Evolutionary conservation across 2,329 filamentous ascomycete species (phyloP).

Genomic region (Daldinia sp.): DNA sequence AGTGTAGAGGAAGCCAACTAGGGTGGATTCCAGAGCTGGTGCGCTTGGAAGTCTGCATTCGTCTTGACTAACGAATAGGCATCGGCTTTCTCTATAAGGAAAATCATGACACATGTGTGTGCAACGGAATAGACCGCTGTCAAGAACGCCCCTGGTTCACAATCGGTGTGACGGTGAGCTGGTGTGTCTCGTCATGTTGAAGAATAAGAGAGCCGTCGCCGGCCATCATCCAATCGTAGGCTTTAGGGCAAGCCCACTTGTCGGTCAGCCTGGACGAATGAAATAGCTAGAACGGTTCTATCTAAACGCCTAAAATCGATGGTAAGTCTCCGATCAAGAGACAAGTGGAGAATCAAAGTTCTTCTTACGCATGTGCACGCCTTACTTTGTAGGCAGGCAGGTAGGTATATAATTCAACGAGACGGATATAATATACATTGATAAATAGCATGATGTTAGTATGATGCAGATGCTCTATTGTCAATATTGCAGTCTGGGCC

Average conservation of each 20-base stretch:
- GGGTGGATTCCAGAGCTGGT: constrained; percentile 34
- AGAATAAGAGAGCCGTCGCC: constrained; percentile 24
- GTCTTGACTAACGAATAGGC: constrained; percentile 28
- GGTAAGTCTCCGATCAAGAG: constrained; percentile 29
- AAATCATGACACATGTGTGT: constrained; percentile 31
- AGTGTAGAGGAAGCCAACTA: constrained; percentile 18
- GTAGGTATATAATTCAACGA: neutral
- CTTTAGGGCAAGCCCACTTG: constrained; percentile 21
- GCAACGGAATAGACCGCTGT: constrained; percentile 35
- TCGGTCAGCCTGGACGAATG: constrained; percentile 34
- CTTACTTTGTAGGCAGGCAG: constrained; percentile 3
- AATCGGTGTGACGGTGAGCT: constrained; percentile 39
- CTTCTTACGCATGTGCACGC: constrained; percentile 7
- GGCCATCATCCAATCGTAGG: constrained; percentile 32
- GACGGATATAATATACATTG: constrained; percentile 11
- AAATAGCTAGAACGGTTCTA: constrained; percentile 18
- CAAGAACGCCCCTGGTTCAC: constrained; percentile 32
- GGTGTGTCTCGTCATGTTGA: constrained; percentile 36
- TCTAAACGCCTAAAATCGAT: constrained; percentile 24
- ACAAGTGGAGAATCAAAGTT: neutral
- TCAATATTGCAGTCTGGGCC: constrained; percentile 23
- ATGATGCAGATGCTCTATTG: neutral
- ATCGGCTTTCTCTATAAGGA: constrained; percentile 29
- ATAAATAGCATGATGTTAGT: constrained; percentile 19
- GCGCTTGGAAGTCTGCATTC: constrained; percentile 23